Percentiles rank a stretch among this genome's conserved stretches.
Conservation (phyloP, 371 early-diverging fungal species). For the Mucor racemosus region DNA sequence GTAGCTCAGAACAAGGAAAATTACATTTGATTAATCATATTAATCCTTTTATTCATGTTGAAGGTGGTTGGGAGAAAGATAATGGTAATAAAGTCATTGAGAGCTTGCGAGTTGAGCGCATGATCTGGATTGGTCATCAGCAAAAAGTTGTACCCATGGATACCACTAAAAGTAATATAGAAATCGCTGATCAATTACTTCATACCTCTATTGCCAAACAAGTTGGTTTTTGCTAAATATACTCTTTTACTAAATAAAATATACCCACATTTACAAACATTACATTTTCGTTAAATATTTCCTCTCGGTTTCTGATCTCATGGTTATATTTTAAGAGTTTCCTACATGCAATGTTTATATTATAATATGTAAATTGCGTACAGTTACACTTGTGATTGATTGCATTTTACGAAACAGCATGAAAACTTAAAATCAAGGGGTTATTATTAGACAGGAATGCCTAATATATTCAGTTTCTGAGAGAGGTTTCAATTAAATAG, state of each 20-base stretch:
- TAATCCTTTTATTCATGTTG: slow-evolving; percentile 44
- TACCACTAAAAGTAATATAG: slow-evolving; percentile 31
- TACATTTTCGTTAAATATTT: neutral
- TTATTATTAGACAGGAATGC: too few relatives aligned
- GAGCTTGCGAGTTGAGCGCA: slow-evolving; percentile 29
- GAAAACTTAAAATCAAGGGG: too few relatives aligned
- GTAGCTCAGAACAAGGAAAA: slow-evolving; percentile 49
- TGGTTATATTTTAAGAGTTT: too few relatives aligned
- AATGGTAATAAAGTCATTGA: slow-evolving; percentile 46
- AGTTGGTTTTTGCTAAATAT: slow-evolving; percentile 21
- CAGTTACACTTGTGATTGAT: too few relatives aligned
- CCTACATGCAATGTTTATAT: too few relatives aligned
- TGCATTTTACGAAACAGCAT: too few relatives aligned
- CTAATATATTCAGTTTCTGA: too few relatives aligned
- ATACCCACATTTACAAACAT: neutral
- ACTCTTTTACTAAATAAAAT: neutral
- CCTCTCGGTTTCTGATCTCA: neutral
- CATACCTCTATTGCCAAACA: slow-evolving; percentile 34
- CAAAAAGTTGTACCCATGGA: slow-evolving; percentile 22
- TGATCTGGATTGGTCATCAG: slow-evolving; percentile 38
- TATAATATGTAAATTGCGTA: too few relatives aligned
- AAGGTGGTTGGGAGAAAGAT: slow-evolving; percentile 53
- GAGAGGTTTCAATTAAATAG: too few relatives aligned
- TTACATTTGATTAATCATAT: slow-evolving; percentile 46
- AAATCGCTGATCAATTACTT: slow-evolving; percentile 37